These are phyloP conservation scores for Zygotorulaspora sp. DNA, from an alignment of 805 yeast genomes.

Conservation along the genomic window DNA sequence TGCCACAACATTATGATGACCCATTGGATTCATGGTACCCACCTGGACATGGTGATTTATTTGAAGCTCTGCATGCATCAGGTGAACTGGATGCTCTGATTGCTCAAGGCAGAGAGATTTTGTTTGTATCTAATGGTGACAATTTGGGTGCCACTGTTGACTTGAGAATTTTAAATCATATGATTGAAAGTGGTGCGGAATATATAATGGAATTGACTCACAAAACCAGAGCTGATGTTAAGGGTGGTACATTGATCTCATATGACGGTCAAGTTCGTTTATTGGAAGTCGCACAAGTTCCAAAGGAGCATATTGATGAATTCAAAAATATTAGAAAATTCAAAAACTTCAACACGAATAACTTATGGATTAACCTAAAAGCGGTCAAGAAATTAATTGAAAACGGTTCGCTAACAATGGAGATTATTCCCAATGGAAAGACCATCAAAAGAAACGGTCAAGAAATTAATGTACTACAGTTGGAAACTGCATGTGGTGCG, in stretches of 20 bases:
- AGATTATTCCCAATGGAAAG: constrained; percentile 93
- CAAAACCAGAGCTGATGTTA: constrained; percentile 98
- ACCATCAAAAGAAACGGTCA: constrained; percentile 68
- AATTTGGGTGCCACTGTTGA: constrained; percentile 98
- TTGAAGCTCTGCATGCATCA: constrained; percentile 80
- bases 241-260: constrained; percentile 97
- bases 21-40: constrained; percentile 92
- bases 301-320: constrained; percentile 97
- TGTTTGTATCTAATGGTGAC: constrained; percentile 97
- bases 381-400: constrained; percentile 93
- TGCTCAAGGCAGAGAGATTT: constrained; percentile 88
- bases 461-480: constrained; percentile 83
- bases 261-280: constrained; percentile 92
- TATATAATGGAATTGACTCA: constrained; percentile 98
- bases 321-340: constrained; percentile 96
- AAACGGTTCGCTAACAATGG: constrained; percentile 74
- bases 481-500: constrained; percentile 99
- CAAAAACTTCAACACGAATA: constrained; percentile 96
- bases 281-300: constrained; percentile 90
- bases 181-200: constrained; percentile 87
- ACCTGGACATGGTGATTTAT: constrained; percentile 99
- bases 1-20: constrained; percentile 72
- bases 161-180: constrained; percentile 81
- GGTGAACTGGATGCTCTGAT: constrained; percentile 89
- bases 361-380: constrained; percentile 92